phyloP scores from a whole-genome alignment of 441 rosid genomes.

The Viola pubescens region DNA sequence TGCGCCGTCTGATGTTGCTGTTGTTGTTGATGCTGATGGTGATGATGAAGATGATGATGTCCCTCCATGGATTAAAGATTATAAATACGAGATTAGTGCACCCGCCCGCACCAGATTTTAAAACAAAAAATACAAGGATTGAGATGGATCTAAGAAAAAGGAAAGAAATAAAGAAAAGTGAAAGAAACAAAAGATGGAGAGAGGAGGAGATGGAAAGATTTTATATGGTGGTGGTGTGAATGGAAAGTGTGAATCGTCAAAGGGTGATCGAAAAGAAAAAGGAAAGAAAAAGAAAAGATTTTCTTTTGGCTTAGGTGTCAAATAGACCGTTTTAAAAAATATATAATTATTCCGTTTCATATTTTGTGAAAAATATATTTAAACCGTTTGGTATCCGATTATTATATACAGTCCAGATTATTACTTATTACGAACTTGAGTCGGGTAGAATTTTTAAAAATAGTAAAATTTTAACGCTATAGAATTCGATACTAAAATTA shows the following conservation, averaged over 20 bases:
- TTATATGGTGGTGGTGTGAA: constrained; percentile 40
- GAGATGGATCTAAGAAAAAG: constrained; percentile 5
- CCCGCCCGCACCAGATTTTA: no score
- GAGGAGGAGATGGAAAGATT: constrained; percentile 17
- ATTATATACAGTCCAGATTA: no score
- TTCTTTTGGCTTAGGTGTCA: constrained; percentile 27
- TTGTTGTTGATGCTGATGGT: constrained; percentile 23
- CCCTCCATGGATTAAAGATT: constrained; percentile 34
- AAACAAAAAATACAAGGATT: constrained; percentile 17
- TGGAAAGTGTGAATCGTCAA: constrained; percentile 51
- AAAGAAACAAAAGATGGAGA: constrained; percentile 14
- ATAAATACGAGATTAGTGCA: no score
- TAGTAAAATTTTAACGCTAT: no score
- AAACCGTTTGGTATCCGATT: no score
- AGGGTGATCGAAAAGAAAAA: constrained; percentile 9
- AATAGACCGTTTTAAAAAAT: constrained; percentile 21
- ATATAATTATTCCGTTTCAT: no score
- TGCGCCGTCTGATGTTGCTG: constrained; percentile 39
- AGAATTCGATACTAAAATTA: no score
- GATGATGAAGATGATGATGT: constrained; percentile 42
- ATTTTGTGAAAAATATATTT: no score
- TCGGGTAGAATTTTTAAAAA: no score
- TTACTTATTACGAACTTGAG: no score
- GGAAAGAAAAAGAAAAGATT: not conserved
- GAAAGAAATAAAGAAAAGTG: constrained; percentile 11